Evolutionary conservation across 768 basidiomycete species (phyloP), one percentile per base, ranked within the genome.

Genomic region (Russula sp.): DNA sequence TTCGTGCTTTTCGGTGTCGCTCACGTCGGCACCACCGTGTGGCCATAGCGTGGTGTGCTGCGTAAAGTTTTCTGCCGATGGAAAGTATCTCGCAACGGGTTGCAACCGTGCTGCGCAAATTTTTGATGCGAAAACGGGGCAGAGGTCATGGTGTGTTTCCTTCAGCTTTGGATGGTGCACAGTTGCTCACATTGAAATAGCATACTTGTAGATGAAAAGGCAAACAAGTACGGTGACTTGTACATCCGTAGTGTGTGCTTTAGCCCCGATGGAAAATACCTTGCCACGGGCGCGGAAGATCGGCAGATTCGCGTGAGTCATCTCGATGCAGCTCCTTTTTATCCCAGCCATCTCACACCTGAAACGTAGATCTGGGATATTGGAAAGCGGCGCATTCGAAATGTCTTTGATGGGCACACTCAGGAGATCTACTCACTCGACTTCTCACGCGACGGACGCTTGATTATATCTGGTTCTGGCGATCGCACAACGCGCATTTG

Each of bases 31-130:
- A 5, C 38, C 29, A 5, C 38, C 60, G 36, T 34, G 50, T 59
- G 47, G 53, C 11, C 53, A 45, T 65, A 88, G 87, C 61, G 88
- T 89, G 25, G 87, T 89, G 9, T 91, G 95, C 68, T 97, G 94
- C 69, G 93, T 97, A 32, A 83, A 89, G 61, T 96, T 97, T 75
- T 96, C 93, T 55, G 90, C 92, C 14, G 94, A 98, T 73, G 93
- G 95, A 32, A 93, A 90, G 72, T 86, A 80, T 63, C 82, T 98
- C 36, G 96, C 96, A 35, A 98, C 96, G 5, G 96, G 96, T 13
- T 98, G 95, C 75, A 98, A 98, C 75, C 81, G 92, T 45, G 92
- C 93, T 0, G 93, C 94, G 20, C 94, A 97, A 73, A 94, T 98
- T 59, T 98, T 90, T 72, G 93, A 98, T 71, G 89, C 88, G 32